Evolutionary conservation across 257 asterid species (phyloP), one percentile per base, ranked within the genome.

Genomic region (Jaltomata sinuosa): DNA sequence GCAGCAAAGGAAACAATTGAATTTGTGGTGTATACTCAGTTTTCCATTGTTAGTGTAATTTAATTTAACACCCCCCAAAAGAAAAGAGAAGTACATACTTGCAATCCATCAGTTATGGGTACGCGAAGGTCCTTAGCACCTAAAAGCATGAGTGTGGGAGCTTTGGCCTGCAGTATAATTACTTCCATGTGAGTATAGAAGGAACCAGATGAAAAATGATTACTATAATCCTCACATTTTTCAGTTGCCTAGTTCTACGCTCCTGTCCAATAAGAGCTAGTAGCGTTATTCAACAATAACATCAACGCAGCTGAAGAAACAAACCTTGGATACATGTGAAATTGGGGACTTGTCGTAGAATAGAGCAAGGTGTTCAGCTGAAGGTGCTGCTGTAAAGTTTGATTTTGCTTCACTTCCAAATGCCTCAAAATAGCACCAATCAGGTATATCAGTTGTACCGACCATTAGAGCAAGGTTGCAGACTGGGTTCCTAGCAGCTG

Each of bases 111-210:
- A 69, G 93, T 88, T 82, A 92, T 84, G 2, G 99, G 99, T 11
- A 97, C 99, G 0, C 99, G 98, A 42, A 94, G 97, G 86, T 97
- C 99, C 89, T 91, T 89, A 9, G 95, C 94, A 22, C 99, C 99
- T 55, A 95, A 92, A 49, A 97, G 95, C 84, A 97, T 67, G 45
- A 97, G 90, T 11, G 91, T 91, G 8, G 99, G 99, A 79, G 99
- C 89, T 91, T 91, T 94, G 69, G 93, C 98, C 99, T 96, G 93
- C 86, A 87, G 85, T n/a, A n/a, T n/a, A 72, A 79, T 40, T 6
- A 76, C 27, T 42, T 27, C 81, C 3, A 76, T 0, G 18, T 77
- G 45, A 77, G 29, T 77, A 16, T 27, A 47, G 59, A 76, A 76
- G 15, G 2, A 76, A 72, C 1, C 1, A 42, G 3, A 42, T 22